Evolutionary conservation across 371 early-diverging fungal species (phyloP).

Genomic region (Phascolomyces articulosus): DNA sequence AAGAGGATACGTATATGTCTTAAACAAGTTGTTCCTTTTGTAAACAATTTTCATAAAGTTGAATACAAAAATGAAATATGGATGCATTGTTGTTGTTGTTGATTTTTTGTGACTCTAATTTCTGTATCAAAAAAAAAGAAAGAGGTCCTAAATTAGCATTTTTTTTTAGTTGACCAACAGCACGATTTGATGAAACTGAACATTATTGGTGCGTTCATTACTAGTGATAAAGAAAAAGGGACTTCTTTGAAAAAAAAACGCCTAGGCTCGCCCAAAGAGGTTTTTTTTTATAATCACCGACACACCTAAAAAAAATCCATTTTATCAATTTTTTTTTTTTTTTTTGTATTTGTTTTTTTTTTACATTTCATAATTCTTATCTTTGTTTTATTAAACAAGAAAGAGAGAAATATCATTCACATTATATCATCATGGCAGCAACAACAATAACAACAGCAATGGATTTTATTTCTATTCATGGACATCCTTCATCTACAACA

Average conservation of each 20-base stretch:
- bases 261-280: neutral
- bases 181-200: neutral
- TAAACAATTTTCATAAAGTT: no score
- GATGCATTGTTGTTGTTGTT: no score
- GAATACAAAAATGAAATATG: no score
- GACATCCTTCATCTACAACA: slow-evolving; percentile 1
- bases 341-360: neutral
- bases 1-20: no score
- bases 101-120: neutral
- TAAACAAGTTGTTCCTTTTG: no score
- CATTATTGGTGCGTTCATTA: slow-evolving; percentile 6
- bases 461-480: slow-evolving; percentile 18
- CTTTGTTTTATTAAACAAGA: neutral
- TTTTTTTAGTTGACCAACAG: neutral
- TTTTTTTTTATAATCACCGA: slow-evolving; percentile 7
- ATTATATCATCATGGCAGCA: slow-evolving; percentile 1
- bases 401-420: no score
- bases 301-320: neutral
- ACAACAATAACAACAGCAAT: neutral
- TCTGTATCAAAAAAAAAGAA: no score
- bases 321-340: neutral
- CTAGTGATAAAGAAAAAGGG: neutral
- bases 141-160: neutral
- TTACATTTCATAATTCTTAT: neutral
- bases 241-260: neutral